Percentiles rank a stretch among this genome's conserved stretches.
These are phyloP conservation scores for barrel medic (Medicago truncatula) DNA, from an alignment of 306 rosid species.

Conservation along the genomic window MtrunA17r5.0-ANR NC_053046.1:3340001-3340500, in stretches of 20 bases:
- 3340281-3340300: constrained; percentile 15
- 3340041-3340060: constrained; percentile 37
- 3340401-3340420: constrained; percentile 34
- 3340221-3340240: no score
- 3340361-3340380: constrained; percentile 19
- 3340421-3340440: constrained; percentile 34
- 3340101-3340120: constrained; percentile 36
- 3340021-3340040: constrained; percentile 27
- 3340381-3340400: constrained; percentile 34
- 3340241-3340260: constrained; percentile 34
- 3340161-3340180: constrained; percentile 39
- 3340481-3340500: not conserved
- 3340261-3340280: constrained; percentile 43
- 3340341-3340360: constrained; percentile 40
- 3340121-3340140: constrained; percentile 70
- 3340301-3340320: constrained; percentile 26
- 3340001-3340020: constrained; percentile 42
- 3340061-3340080: constrained; percentile 33
- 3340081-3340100: constrained; percentile 34
- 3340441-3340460: constrained; percentile 43
- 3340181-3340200: constrained; percentile 19
- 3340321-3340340: constrained; percentile 12
- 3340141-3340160: constrained; percentile 55
- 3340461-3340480: constrained; percentile 37
- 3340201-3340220: constrained; percentile 28